These are phyloP conservation scores for Schoenoplectus tabernaemontani DNA, from an alignment of 202 grass and related monocot genomes.

Conservation along the genomic window DNA sequence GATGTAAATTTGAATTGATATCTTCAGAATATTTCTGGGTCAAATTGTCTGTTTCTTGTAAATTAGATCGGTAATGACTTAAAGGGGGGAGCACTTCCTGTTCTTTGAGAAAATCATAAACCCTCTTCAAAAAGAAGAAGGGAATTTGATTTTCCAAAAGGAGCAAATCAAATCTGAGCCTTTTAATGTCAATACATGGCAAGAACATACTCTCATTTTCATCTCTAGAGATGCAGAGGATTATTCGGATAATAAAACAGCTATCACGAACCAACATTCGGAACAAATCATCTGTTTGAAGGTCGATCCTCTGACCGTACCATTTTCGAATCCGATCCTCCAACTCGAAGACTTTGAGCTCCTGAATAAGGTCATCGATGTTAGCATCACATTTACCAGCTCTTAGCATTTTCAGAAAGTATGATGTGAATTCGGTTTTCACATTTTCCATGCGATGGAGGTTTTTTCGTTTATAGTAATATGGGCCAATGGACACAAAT, in stretches of 20 bases:
- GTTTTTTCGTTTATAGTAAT: not conserved
- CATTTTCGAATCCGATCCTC: slow-evolving; percentile 18
- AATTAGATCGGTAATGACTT: not conserved
- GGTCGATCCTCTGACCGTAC: slow-evolving; percentile 26
- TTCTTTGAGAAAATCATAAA: slow-evolving; percentile 27
- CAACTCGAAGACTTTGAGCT: not conserved
- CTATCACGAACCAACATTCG: slow-evolving; percentile 47
- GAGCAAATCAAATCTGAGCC: slow-evolving; percentile 38
- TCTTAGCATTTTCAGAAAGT: slow-evolving; percentile 20
- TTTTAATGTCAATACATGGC: slow-evolving; percentile 32
- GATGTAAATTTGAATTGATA: not conserved
- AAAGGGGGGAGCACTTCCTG: not conserved
- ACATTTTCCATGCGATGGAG: not conserved
- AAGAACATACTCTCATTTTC: slow-evolving; percentile 24
- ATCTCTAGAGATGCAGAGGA: slow-evolving; percentile 31
- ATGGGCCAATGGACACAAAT: slow-evolving; percentile 44
- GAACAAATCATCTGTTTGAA: not conserved
- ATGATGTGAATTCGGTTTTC: slow-evolving; percentile 37
- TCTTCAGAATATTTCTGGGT: not conserved
- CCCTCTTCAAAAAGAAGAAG: slow-evolving; percentile 35
- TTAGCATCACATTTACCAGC: not conserved
- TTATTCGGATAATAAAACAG: slow-evolving; percentile 43
- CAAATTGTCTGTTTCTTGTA: not conserved
- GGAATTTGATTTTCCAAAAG: slow-evolving; percentile 54
- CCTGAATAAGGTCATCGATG: not conserved